phyloP scores from a whole-genome alignment of 352 stramenopile species.

The Phytophthora hybrid region DNA sequence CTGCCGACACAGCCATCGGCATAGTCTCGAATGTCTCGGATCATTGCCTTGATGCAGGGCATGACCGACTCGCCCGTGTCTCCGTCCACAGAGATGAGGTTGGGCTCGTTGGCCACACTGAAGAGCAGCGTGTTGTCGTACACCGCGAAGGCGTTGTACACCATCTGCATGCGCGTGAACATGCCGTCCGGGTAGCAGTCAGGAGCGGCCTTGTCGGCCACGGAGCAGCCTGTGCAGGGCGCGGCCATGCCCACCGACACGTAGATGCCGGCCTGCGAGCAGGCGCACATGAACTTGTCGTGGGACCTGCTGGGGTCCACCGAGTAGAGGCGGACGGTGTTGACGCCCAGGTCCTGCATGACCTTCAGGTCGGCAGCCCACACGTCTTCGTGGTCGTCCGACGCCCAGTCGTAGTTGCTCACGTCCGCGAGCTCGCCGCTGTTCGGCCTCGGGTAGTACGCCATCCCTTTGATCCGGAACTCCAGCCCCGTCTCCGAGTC shows the following conservation, averaged over 20 bases:
- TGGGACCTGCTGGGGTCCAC: constrained; percentile 66
- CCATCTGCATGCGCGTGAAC: constrained; percentile 64
- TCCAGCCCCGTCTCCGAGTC: constrained; percentile 68
- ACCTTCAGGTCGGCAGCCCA: constrained; percentile 63
- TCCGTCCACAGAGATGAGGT: constrained; percentile 55
- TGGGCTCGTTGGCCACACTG: constrained; percentile 77
- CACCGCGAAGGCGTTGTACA: constrained; percentile 78
- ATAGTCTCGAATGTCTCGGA: constrained; percentile 69
- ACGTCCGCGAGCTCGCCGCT: constrained; percentile 56
- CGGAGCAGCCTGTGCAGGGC: constrained; percentile 50
- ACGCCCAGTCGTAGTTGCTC: constrained; percentile 69
- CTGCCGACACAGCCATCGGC: constrained; percentile 46
- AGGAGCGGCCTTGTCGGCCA: constrained; percentile 51
- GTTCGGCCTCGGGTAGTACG: constrained; percentile 78
- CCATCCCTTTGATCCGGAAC: constrained; percentile 75
- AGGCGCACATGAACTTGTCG: constrained; percentile 86
- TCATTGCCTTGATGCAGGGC: constrained; percentile 76
- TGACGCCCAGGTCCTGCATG: constrained; percentile 67
- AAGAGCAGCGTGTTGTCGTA: constrained; percentile 79
- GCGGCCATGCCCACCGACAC: constrained; percentile 71
- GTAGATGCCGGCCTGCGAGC: constrained; percentile 75
- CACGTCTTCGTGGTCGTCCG: constrained; percentile 65
- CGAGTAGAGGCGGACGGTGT: constrained; percentile 74
- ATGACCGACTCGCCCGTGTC: constrained; percentile 53
- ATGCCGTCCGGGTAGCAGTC: constrained; percentile 63